Base-by-base conservation (phyloP, 1,284 basidiomycete species). In the Ustilago loliicola region DNA sequence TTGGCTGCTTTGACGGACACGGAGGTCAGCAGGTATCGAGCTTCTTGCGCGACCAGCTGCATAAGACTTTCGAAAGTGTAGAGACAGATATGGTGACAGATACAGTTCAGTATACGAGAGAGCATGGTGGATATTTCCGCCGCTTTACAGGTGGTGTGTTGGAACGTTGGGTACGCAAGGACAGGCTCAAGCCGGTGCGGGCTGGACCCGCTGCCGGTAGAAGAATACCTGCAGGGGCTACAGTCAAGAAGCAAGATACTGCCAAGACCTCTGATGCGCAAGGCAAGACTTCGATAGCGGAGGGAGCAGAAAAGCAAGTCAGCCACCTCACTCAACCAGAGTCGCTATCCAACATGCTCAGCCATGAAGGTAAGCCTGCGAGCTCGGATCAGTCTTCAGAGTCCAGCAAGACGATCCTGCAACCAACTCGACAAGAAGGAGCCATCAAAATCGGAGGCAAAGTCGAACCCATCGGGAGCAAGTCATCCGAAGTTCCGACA, bases 1-100 rank as follows among this genome's bases (percentile, higher is more conserved):
- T 84, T 30, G 83, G 71, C n/a, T 80, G 79, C 52, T 86, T 81
- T 38, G 85, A 86, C 61, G 85, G 83, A 13, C 84, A 85, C 36
- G 84, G 84, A 25, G 83, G 84, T 6, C 74, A 74, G 58, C 61
- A 61, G 29, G 76, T 85, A 10, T 83, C 84, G 19, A 65, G 65
- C 27, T 83, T 83, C 45, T 66, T 86, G n/a, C 36, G 70, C 0
- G 67, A 77, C 21, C 64, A 78, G 17, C 63, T 86, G 60, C 85
- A 85, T 58, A 56, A 53, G 32, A 81, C 81, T 15, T 85, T 85
- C 51, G 85, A 85, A 55, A 55, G 36, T 11, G 83, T 80, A 0
- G 50, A 82, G 50, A 55, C 61, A 0, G 79, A 81, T 34, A 81
- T 84, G 81, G 74, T 81, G 6, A 82, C 81, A 11, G 83, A 84